Percentiles rank a stretch among this genome's conserved stretches.
Conservation (phyloP, 1,284 basidiomycete genomes). For the Veloporphyrellus conicus region DNA sequence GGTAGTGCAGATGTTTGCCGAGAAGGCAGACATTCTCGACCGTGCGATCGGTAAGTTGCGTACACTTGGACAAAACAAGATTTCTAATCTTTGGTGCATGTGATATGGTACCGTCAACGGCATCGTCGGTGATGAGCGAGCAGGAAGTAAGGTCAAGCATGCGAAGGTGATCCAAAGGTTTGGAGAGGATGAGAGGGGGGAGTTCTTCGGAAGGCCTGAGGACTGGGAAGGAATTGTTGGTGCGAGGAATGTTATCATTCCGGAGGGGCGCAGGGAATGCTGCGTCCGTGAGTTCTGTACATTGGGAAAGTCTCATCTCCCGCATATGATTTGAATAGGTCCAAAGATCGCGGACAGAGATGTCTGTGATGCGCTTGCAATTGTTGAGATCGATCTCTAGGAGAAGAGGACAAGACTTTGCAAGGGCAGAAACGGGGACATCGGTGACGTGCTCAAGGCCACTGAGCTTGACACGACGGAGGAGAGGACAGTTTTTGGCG, state of each 20-base stretch:
- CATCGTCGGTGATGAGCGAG: conserved; percentile 77
- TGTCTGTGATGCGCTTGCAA: conserved; percentile 77
- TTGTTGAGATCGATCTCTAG: conserved; percentile 92
- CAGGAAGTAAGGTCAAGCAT: conserved; percentile 91
- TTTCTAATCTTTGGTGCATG: conserved; percentile 90
- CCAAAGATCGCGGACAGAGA: conserved; percentile 83
- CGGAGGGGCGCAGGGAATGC: conserved; percentile 76
- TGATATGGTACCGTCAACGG: conserved; percentile 84
- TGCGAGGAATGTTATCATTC: conserved; percentile 35
- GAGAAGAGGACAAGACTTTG: conserved; percentile 79
- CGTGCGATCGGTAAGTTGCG: conserved; percentile 78
- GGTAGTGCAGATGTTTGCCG: conserved; percentile 89
- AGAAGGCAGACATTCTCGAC: conserved; percentile 84
- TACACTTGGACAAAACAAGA: conserved; percentile 90
- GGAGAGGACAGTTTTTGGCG: conserved; percentile 68
- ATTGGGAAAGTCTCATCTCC: conserved; percentile 85
- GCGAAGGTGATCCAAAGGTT: conserved; percentile 75
- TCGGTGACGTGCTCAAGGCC: conserved; percentile 78
- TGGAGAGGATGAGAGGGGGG: conserved; percentile 58
- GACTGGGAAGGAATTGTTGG: conserved; percentile 52
- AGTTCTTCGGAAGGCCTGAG: conserved; percentile 41
- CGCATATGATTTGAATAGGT: conserved; percentile 76
- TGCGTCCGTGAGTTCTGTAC: conserved; percentile 73
- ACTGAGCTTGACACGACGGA: conserved; percentile 87
- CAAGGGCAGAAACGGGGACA: conserved; percentile 72